Percentiles rank a stretch among this genome's conserved stretches.
Conservation (phyloP, 1,284 basidiomycete genomes). For the Stereum hirsutum region DNA sequence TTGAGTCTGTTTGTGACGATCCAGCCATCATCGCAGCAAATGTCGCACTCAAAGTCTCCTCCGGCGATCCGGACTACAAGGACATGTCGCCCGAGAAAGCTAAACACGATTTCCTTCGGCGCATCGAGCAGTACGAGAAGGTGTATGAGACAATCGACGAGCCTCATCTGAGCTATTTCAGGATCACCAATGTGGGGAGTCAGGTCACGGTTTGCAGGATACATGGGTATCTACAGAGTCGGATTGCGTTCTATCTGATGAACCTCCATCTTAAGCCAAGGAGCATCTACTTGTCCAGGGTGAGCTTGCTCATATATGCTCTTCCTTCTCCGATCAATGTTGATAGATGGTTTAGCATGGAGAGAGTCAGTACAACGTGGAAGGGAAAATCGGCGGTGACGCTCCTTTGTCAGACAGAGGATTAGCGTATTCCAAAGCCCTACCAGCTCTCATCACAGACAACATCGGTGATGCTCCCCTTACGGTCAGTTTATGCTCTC, state of each 20-base stretch:
- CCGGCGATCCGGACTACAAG: constrained; percentile 97
- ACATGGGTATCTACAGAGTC: constrained; percentile 89
- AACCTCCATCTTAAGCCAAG: constrained; percentile 96
- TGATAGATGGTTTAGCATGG: constrained; percentile 66
- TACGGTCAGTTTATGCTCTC: constrained; percentile 49
- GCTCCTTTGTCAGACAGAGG: constrained; percentile 82
- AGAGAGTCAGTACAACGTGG: constrained; percentile 95
- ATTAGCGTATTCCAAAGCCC: constrained; percentile 75
- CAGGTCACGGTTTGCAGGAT: constrained; percentile 81
- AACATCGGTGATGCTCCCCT: constrained; percentile 86
- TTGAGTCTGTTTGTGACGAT: constrained; percentile 94
- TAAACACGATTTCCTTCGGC: constrained; percentile 82
- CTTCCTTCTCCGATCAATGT: constrained; percentile 6
- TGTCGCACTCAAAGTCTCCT: constrained; percentile 90
- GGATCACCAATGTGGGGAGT: constrained; percentile 83
- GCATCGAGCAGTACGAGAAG: constrained; percentile 90
- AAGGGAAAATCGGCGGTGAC: constrained; percentile 97
- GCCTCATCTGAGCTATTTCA: constrained; percentile 77
- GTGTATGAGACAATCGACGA: constrained; percentile 96
- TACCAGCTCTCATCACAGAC: constrained; percentile 84
- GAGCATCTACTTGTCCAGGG: constrained; percentile 93
- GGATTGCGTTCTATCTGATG: constrained; percentile 98
- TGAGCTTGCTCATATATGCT: constrained; percentile 27
- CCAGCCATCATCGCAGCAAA: constrained; percentile 92
- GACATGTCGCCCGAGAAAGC: constrained; percentile 82